Evolutionary conservation across 331 rosid species (phyloP).

Genomic region (Stylosanthes scabra): DNA sequence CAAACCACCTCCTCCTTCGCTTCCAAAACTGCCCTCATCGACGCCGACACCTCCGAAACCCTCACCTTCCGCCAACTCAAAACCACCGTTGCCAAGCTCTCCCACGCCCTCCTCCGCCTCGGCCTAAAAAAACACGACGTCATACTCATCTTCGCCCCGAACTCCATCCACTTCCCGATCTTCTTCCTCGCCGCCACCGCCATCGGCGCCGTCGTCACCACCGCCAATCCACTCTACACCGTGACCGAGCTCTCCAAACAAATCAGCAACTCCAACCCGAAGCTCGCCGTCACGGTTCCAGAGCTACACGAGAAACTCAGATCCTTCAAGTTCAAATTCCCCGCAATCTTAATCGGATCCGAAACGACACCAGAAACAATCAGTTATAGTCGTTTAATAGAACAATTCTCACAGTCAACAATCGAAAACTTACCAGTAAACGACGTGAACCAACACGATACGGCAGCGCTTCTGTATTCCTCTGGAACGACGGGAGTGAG

Average conservation of each 20-base stretch:
- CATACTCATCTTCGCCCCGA: conserved; percentile 66
- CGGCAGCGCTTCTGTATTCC: conserved; percentile 75
- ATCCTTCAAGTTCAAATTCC: conserved; percentile 53
- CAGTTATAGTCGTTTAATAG: conserved; percentile 25
- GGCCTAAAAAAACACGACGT: conserved; percentile 74
- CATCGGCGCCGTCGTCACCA: conserved; percentile 71
- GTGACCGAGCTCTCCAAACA: conserved; percentile 65
- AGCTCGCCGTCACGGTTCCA: conserved; percentile 63
- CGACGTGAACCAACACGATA: conserved; percentile 58
- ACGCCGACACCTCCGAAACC: conserved; percentile 56
- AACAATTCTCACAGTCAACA: no score
- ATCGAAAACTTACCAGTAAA: conserved; percentile 34
- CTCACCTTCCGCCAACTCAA: conserved; percentile 62
- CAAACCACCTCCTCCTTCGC: conserved; percentile 50
- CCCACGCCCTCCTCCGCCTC: conserved; percentile 56
- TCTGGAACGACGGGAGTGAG: conserved; percentile 83
- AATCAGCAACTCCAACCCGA: conserved; percentile 70
- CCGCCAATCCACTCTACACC: conserved; percentile 73
- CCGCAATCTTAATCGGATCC: conserved; percentile 53
- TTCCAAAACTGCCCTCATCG: conserved; percentile 69
- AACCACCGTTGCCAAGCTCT: conserved; percentile 51
- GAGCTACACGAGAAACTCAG: conserved; percentile 65
- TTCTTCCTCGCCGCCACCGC: conserved; percentile 65
- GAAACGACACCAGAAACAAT: conserved; percentile 30
- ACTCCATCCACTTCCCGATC: conserved; percentile 57